Evolutionary conservation across 352 stramenopile genomes (phyloP), one percentile per base, ranked within the genome.

Genomic region (Phytophthora idaei): DNA sequence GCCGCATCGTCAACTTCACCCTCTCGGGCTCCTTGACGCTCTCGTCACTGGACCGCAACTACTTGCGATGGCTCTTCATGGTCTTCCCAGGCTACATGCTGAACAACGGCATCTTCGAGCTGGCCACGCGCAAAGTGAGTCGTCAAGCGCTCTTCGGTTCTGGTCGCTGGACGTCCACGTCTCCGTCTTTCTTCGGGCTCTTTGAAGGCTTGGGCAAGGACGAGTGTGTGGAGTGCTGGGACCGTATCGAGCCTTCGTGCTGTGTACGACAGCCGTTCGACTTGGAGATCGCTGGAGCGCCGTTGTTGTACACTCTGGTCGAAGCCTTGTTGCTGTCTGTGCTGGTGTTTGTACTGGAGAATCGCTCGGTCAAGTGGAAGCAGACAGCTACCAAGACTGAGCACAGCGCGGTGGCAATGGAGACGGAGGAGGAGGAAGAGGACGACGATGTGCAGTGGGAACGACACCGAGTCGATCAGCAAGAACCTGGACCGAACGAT

Each of bases 1-100:
- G 84, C 42, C 84, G 84, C 14, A 71, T 93, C 21, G 71, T 90
- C 12, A 76, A 88, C 62, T 90, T 87, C 49, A 39, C 42, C 1
- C 59, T 81, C 7, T 61, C 58, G 8, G 64, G 56, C 7, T 67
- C 55, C 1, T 77, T 92, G 14, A 85, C 75, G 11, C 68, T 92
- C 2, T 82, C 84, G 1, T 74, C 72, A 2, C 62, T 93, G 2
- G 84, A 93, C 50, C 80, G 71, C 2, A 85, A 88, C 54, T 93
- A 90, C 46, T 52, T 93, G 42, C 80, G 82, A 2, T 92, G 84
- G 84, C 49, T 90, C 27, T 92, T 90, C 61, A 62, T 92, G 63
- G 44, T 92, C 3, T 90, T 92, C 56, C 84, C 84, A 0, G 81
- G 78, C 2, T 92, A 93, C 71, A 73, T 64, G 12, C 44, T 91